Evolutionary conservation across 352 stramenopile species (phyloP), one percentile per base, ranked within the genome.

Genomic region (Phytophthora ohioensis): DNA sequence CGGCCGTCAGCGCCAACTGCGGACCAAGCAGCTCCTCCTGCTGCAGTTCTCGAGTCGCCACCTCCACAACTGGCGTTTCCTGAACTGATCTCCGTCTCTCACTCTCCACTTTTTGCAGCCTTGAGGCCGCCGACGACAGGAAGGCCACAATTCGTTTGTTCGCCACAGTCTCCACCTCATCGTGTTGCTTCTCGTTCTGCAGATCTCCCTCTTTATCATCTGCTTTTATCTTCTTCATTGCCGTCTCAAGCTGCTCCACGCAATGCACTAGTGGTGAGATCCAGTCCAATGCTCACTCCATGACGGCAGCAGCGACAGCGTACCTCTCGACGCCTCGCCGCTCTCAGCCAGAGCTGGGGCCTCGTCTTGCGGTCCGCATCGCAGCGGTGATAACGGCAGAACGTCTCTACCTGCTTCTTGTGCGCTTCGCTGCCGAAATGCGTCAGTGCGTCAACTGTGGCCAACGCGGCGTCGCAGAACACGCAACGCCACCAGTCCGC

Each of bases 381-480:
- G 59, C 84, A 90, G n/a, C 78, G 78, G 52, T 92, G 58, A 5
- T 75, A 58, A 39, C 67, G 67, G 46, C 87, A 94, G 56, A 94
- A 94, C 1, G 54, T 31, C 10, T 87, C 59, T 30, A 94, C 67
- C 3, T 66, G 47, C 39, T 70, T 69, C 4, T 60, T 69, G 39
- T 94, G 87, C 2, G 30, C 21, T 7, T 71, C 45, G 7, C 74
- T 70, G 7, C 61, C 71, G 45, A 79, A 81, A 64, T 94, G 87
- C 30, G 83, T 31, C 17, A 84, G 35, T 21, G 73, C 84, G 4
- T 72, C 69, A 56, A 15, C 43, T 30, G 39, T 57, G 12, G 42
- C 27, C 43, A 56, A 43, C 32, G 65, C 34, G 5, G 21, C 35
- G n/a, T 49, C 56, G 39, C 85, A 93, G 51, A 91, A 90, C 12